A percentile compares a stretch with the other conserved stretches of the same genome.
These are phyloP conservation scores for Marsdenia floribunda DNA, from an alignment of 257 asterid species.

Conservation along the genomic window DNA sequence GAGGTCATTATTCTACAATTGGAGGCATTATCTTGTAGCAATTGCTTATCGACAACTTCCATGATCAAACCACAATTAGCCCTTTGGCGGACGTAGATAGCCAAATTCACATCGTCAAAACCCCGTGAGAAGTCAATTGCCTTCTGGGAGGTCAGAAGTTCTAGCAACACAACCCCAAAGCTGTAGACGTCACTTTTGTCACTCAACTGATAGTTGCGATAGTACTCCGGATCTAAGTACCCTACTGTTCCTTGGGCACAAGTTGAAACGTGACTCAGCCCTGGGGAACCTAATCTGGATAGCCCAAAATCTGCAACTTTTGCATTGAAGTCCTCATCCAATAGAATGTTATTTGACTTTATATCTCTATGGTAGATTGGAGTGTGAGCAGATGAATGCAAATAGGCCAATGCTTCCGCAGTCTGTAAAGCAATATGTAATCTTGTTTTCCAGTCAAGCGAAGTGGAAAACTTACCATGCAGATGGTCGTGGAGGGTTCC, in stretches of 20 bases:
- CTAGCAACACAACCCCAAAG: slow-evolving; percentile 40
- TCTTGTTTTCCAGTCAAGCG: slow-evolving; percentile 34
- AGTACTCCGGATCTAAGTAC: slow-evolving; percentile 42
- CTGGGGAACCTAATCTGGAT: slow-evolving; percentile 37
- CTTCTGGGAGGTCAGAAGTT: slow-evolving; percentile 37
- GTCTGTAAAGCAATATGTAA: slow-evolving; percentile 35
- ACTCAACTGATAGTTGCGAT: slow-evolving; percentile 32
- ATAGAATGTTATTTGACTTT: slow-evolving; percentile 41
- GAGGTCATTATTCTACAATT: neutral
- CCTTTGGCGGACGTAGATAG: slow-evolving; percentile 24
- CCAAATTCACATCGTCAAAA: slow-evolving; percentile 31
- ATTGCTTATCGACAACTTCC: slow-evolving; percentile 33
- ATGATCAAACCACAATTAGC: slow-evolving; percentile 21
- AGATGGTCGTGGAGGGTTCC: slow-evolving; percentile 42
- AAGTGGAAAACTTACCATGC: slow-evolving; percentile 26
- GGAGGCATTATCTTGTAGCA: slow-evolving; percentile 27
- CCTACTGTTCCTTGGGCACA: slow-evolving; percentile 48
- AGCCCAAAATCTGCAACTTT: slow-evolving; percentile 44
- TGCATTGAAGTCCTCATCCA: slow-evolving; percentile 30
- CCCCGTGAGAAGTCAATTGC: slow-evolving; percentile 33
- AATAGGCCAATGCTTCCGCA: slow-evolving; percentile 42
- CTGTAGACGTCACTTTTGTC: slow-evolving; percentile 48
- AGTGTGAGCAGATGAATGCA: slow-evolving; percentile 41
- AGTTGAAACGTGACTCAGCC: slow-evolving; percentile 39
- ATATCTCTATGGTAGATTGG: slow-evolving; percentile 47